Conservation (phyloP, 2,329 filamentous ascomycete genomes). For the Pseudofabraea citricarpa region DNA sequence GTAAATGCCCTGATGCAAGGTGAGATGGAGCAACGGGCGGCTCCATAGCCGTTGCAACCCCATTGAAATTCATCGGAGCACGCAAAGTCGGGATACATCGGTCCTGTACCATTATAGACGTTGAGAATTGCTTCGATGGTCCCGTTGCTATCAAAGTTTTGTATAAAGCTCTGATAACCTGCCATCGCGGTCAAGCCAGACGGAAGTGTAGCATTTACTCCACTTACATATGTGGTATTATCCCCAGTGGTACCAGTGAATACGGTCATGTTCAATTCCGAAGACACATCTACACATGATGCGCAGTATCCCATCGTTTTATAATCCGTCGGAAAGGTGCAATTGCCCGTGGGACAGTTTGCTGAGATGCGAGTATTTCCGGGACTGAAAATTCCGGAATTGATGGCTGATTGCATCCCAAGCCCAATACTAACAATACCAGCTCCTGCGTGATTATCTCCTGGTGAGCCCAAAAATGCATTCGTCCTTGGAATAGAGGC, state of each 20-base stretch:
- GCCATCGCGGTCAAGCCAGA: not conserved
- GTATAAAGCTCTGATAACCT: not conserved
- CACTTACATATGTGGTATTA: not conserved
- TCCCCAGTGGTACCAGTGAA: not conserved
- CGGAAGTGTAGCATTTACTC: not conserved
- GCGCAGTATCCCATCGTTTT: not conserved
- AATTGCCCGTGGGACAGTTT: constrained; percentile 12
- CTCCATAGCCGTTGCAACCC: not conserved
- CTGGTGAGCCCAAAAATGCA: not conserved
- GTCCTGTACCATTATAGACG: not conserved
- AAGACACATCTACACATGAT: not conserved
- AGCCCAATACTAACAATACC: constrained; percentile 2
- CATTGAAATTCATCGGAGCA: not conserved
- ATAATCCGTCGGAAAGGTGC: constrained; percentile 7
- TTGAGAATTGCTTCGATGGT: not conserved
- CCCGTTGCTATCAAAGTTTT: not conserved
- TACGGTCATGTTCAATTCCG: not conserved
- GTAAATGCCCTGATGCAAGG: not conserved
- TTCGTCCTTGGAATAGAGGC: constrained; percentile 7
- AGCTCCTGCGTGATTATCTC: not conserved
- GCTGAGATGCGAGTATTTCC: constrained; percentile 2
- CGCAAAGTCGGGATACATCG: not conserved
- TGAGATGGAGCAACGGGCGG: not conserved
- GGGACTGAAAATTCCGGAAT: constrained; percentile 7
- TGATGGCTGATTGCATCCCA: constrained; percentile 7